Conservation (phyloP, 2,329 filamentous ascomycete species). For the Pseudomassariella vexata region DNA sequence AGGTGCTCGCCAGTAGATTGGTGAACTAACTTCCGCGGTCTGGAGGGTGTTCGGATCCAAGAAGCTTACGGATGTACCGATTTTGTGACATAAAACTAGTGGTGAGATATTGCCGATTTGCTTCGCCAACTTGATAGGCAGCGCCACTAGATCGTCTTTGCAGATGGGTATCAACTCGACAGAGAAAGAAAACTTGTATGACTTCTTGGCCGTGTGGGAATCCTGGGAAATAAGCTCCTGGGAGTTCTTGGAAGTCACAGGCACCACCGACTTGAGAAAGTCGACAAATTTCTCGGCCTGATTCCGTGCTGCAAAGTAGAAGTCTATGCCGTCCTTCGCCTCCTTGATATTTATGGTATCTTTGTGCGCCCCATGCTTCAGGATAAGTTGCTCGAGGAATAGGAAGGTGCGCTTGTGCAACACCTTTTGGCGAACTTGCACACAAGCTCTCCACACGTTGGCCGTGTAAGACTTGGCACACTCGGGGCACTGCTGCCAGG, state of each 20-base stretch:
- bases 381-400: slow-evolving; percentile 83
- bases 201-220: slow-evolving; percentile 81
- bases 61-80: slow-evolving; percentile 85
- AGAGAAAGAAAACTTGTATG: slow-evolving; percentile 92
- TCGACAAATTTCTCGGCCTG: slow-evolving; percentile 90
- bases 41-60: slow-evolving; percentile 89
- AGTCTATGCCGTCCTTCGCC: slow-evolving; percentile 91
- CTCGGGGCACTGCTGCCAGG: slow-evolving; percentile 89
- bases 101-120: slow-evolving; percentile 84
- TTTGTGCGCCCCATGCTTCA: slow-evolving; percentile 86
- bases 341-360: slow-evolving; percentile 99
- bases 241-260: slow-evolving; percentile 75
- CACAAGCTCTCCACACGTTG: slow-evolving; percentile 88
- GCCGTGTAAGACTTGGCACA: slow-evolving; percentile 94
- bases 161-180: slow-evolving; percentile 89
- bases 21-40: slow-evolving; percentile 75
- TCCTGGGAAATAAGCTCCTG: slow-evolving; percentile 93
- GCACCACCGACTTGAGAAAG: slow-evolving; percentile 77
- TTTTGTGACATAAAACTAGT: slow-evolving; percentile 76
- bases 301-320: slow-evolving; percentile 86
- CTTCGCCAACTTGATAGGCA: slow-evolving; percentile 85
- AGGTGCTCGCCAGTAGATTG: slow-evolving; percentile 85
- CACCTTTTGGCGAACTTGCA: slow-evolving; percentile 96
- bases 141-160: slow-evolving; percentile 92
- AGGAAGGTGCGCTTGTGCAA: slow-evolving; percentile 77